Evolutionary conservation across 495 filamentous ascomycete genomes (phyloP).

Genomic region (Hyaloscypha hepaticicola): DNA sequence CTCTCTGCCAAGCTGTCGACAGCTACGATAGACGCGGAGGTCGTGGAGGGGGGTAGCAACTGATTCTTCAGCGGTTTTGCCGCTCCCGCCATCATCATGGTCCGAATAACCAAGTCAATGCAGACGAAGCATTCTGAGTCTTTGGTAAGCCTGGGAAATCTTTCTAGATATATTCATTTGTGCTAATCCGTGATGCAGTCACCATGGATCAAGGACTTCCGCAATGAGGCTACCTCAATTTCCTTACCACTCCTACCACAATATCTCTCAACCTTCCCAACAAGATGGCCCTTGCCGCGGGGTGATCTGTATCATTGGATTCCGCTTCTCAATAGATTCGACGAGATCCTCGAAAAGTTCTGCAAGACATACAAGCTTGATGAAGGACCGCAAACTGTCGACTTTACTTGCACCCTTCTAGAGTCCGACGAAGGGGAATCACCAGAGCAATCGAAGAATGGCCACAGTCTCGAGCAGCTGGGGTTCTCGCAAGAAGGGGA

Average conservation of each 20-base stretch:
- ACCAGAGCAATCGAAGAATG: neutral
- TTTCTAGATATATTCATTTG: neutral
- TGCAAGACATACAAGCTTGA: conserved; percentile 79
- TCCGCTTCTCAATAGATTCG: conserved; percentile 89
- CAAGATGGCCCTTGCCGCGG: conserved; percentile 91
- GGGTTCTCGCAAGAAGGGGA: conserved; percentile 75
- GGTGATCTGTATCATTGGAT: conserved; percentile 99
- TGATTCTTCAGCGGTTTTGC: conserved; percentile 46
- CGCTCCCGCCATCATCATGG: conserved; percentile 64
- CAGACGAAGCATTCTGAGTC: conserved; percentile 91
- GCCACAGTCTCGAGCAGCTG: conserved; percentile 43
- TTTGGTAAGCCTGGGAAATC: conserved; percentile 61
- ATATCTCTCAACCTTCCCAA: conserved; percentile 76
- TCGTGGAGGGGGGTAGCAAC: conserved; percentile 29
- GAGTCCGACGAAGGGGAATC: conserved; percentile 10
- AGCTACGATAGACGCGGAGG: conserved; percentile 20
- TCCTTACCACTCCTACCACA: conserved; percentile 73
- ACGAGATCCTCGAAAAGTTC: conserved; percentile 78
- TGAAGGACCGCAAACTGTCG: conserved; percentile 74
- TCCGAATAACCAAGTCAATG: conserved; percentile 95
- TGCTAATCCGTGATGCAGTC: conserved; percentile 54
- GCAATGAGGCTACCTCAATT: conserved; percentile 62
- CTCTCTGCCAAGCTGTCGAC: conserved; percentile 28
- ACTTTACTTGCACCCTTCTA: conserved; percentile 66
- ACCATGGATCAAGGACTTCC: conserved; percentile 78